Conservation (phyloP, 2,329 filamentous ascomycete species). For the Fusarium domesticum region DNA sequence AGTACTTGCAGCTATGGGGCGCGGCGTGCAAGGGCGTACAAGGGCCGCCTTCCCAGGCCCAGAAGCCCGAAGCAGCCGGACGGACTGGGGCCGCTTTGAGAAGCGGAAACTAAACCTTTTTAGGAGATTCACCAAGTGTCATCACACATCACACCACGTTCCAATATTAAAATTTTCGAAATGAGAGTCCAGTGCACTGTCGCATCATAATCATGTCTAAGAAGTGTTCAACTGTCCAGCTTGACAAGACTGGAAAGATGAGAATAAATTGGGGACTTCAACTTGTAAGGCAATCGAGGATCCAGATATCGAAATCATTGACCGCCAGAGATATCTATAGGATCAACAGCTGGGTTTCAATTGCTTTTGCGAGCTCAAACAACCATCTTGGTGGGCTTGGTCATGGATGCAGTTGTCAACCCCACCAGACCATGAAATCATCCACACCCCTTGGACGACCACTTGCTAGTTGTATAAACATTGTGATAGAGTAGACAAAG, state of each 20-base stretch:
- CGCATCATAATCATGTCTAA: no score
- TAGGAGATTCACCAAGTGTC: neutral
- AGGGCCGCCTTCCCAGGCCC: conserved; percentile 20
- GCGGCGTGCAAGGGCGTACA: no score
- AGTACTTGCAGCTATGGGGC: no score
- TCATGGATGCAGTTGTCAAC: neutral
- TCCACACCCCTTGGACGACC: neutral
- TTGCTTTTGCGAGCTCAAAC: neutral
- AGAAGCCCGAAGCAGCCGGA: conserved; percentile 11
- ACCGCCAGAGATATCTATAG: neutral
- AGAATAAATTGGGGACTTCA: neutral
- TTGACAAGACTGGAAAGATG: neutral
- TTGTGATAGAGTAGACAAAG: no score
- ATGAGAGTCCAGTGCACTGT: neutral
- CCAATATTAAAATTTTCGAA: neutral
- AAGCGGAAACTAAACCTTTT: conserved; percentile 3
- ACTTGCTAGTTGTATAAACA: no score
- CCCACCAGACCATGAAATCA: neutral
- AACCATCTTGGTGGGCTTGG: neutral
- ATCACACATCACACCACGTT: neutral
- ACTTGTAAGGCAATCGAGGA: neutral
- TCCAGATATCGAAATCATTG: neutral
- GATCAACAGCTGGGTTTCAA: neutral
- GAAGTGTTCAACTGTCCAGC: no score
- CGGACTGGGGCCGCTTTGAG: neutral